Evolutionary conservation across 371 early-diverging fungal genomes (phyloP).

Genomic region (Rhizopus microsporus): DNA sequence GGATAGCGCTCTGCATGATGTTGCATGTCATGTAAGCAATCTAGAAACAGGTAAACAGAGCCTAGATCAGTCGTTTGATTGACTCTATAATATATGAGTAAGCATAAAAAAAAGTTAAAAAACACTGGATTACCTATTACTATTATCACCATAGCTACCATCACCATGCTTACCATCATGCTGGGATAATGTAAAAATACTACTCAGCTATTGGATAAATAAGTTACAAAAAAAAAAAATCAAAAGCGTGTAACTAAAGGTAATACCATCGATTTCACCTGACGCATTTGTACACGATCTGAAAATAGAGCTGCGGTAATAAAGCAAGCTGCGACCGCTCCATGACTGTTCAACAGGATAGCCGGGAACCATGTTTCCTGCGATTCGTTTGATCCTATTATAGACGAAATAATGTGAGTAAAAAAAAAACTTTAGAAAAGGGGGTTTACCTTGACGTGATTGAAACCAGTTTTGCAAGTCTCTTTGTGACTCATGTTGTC

Average conservation of each 20-base stretch:
- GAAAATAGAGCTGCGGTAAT: constrained; percentile 11
- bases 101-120: neutral
- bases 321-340: constrained; percentile 16
- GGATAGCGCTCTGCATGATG: neutral
- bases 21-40: constrained; percentile 11
- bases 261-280: constrained; percentile 22
- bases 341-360: constrained; percentile 12
- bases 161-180: neutral
- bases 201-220: neutral
- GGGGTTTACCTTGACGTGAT: constrained; percentile 11
- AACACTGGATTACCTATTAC: neutral
- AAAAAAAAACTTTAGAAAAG: neutral
- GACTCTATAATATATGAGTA: too few species aligned
- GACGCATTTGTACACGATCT: constrained; percentile 11
- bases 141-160: neutral
- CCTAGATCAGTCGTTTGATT: neutral
- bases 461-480: constrained; percentile 16
- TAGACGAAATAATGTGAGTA: neutral
- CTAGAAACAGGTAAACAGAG: constrained; percentile 2
- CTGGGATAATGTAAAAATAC: constrained; percentile 2
- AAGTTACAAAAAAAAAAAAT: neutral
- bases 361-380: neutral
- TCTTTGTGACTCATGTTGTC: constrained; percentile 12
- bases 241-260: neutral
- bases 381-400: neutral